These are phyloP conservation scores for Arthrobotrys sinensis DNA, from an alignment of 2,329 filamentous ascomycete species.

Conservation along the genomic window DNA sequence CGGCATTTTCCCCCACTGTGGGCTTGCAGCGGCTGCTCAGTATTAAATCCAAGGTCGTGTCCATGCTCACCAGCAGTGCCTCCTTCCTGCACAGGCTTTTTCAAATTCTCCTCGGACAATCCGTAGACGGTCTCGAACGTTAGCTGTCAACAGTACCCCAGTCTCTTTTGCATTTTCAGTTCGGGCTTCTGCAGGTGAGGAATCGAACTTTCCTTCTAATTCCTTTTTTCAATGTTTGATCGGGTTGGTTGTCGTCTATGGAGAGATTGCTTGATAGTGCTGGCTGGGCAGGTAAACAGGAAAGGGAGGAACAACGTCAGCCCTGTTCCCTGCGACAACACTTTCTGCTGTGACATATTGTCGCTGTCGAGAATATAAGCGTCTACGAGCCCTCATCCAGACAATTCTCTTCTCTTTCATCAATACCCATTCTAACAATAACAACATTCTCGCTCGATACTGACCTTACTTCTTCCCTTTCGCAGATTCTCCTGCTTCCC, in stretches of 20 bases:
- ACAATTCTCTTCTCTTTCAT: not conserved
- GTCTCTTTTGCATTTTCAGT: constrained; percentile 16
- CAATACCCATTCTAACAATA: not conserved
- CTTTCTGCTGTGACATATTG: constrained; percentile 2
- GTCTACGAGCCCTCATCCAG: not conserved
- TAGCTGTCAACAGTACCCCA: constrained; percentile 1
- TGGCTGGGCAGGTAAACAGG: constrained; percentile 12
- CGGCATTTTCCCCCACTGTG: constrained; percentile 34
- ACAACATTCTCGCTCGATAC: not conserved
- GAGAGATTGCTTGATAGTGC: constrained; percentile 4
- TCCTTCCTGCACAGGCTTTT: constrained; percentile 44
- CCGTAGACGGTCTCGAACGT: constrained; percentile 44
- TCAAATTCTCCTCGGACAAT: constrained; percentile 36
- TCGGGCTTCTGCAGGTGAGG: constrained; percentile 24
- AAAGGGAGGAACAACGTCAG: constrained; percentile 9
- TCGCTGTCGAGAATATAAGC: not conserved
- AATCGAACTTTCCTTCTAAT: constrained; percentile 26
- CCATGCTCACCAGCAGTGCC: constrained; percentile 38
- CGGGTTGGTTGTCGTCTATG: constrained; percentile 1
- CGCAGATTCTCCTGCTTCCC: constrained; percentile 20
- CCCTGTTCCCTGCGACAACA: constrained; percentile 42
- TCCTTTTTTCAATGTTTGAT: too few species aligned
- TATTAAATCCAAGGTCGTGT: constrained; percentile 46
- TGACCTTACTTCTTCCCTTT: not conserved
- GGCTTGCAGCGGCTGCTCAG: constrained; percentile 13